A percentile compares a stretch with the other conserved stretches of the same genome.
These are phyloP conservation scores for Urochloa ruziziensis DNA, from an alignment of 176 grass and related monocot genomes.

Conservation along the genomic window DNA sequence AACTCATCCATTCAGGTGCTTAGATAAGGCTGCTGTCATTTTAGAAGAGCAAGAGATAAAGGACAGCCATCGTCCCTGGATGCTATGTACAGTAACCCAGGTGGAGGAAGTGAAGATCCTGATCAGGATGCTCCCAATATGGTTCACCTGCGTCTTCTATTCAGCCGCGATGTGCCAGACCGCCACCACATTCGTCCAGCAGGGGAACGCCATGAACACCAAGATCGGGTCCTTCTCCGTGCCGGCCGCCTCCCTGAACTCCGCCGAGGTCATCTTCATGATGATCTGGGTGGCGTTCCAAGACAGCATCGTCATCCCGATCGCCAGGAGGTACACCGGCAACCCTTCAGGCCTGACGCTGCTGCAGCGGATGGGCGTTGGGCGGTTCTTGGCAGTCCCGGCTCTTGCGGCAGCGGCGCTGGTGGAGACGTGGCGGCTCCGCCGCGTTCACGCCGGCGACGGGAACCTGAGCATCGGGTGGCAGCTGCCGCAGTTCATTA, in stretches of 20 bases:
- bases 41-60: slow-evolving; percentile 42
- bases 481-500: slow-evolving; percentile 72
- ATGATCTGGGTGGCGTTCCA: slow-evolving; percentile 66
- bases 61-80: slow-evolving; percentile 21
- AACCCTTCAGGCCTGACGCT: slow-evolving; percentile 59
- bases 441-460: slow-evolving; percentile 25
- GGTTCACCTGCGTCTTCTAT: slow-evolving; percentile 64
- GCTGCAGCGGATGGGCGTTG: slow-evolving; percentile 82
- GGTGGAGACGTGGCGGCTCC: slow-evolving; percentile 55
- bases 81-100: slow-evolving; percentile 63
- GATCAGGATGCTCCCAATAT: slow-evolving; percentile 80
- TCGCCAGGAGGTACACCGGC: slow-evolving; percentile 45
- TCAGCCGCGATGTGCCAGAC: slow-evolving; percentile 67
- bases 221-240: slow-evolving; percentile 63
- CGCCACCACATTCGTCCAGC: slow-evolving; percentile 79
- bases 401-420: slow-evolving; percentile 48
- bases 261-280: slow-evolving; percentile 66
- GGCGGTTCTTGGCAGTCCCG: slow-evolving; percentile 52
- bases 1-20: slow-evolving; percentile 51
- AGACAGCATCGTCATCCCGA: slow-evolving; percentile 53
- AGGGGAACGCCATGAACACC: slow-evolving; percentile 74
- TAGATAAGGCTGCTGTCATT: slow-evolving; percentile 71
- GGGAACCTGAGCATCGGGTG: slow-evolving; percentile 64
- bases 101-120: slow-evolving; percentile 95
- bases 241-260: slow-evolving; percentile 73